Evolutionary conservation across 2,329 filamentous ascomycete species (phyloP).

Genomic region (Aspergillus floridensis): DNA sequence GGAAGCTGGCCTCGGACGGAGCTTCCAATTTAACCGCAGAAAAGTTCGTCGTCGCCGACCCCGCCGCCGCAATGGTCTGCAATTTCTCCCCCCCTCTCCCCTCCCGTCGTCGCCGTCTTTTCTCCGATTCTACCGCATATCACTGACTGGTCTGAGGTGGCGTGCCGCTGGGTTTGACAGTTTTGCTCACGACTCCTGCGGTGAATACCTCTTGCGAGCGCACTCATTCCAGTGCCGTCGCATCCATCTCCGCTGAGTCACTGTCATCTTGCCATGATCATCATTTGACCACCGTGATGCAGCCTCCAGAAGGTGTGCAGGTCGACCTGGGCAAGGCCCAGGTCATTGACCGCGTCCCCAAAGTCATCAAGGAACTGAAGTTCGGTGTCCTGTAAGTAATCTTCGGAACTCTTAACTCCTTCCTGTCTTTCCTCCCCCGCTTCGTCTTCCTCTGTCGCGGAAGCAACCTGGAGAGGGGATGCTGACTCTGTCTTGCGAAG

Average conservation of each 20-base stretch:
- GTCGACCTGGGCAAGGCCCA: constrained; percentile 70
- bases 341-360: constrained; percentile 82
- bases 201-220: neutral
- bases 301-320: constrained; percentile 43
- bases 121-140: neutral
- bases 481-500: constrained; percentile 40
- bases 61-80: constrained; percentile 22
- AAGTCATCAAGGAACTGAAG: constrained; percentile 88
- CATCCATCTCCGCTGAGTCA: constrained; percentile 19
- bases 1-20: constrained; percentile 7
- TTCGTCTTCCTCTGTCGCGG: neutral
- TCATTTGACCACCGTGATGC: constrained; percentile 38
- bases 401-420: constrained; percentile 12
- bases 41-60: constrained; percentile 30
- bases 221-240: constrained; percentile 7
- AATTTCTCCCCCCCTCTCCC: constrained; percentile 14
- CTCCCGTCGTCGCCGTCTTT: constrained; percentile 2
- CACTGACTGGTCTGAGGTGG: neutral
- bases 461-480: neutral
- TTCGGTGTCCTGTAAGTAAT: constrained; percentile 79
- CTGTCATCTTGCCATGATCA: constrained; percentile 37
- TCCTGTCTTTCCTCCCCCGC: neutral
- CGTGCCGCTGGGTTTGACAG: neutral
- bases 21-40: constrained; percentile 17
- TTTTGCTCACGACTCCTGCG: neutral